Evolutionary conservation across 257 asterid species (phyloP).

Genomic region (Plectranthus barbatus): DNA sequence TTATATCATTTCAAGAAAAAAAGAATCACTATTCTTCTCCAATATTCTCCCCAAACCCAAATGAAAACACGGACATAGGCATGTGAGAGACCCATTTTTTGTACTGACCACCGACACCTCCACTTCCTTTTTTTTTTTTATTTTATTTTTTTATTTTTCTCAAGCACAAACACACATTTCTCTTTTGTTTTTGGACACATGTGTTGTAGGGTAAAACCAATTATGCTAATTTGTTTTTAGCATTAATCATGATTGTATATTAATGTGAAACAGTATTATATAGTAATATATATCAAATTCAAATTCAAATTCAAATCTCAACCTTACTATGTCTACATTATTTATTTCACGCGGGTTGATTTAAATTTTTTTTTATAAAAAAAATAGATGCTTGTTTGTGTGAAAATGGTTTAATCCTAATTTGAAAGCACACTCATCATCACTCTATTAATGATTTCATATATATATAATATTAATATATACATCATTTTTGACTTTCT

Average conservation of each 20-base stretch:
- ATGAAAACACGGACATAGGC: conserved; percentile 21
- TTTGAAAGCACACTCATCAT: neutral
- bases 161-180: conserved; percentile 1
- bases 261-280: neutral
- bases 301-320: neutral
- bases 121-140: neutral
- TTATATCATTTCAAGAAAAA: neutral
- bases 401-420: neutral
- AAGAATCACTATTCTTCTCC: neutral
- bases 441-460: neutral
- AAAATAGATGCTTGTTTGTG: neutral
- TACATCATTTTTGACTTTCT: neutral
- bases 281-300: neutral
- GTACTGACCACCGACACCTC: conserved; percentile 27
- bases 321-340: neutral
- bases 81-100: conserved; percentile 13
- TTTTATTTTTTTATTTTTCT: neutral
- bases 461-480: neutral
- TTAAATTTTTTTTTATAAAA: too few species aligned
- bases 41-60: conserved; percentile 5
- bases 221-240: conserved; percentile 7
- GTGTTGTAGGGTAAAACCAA: neutral
- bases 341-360: too few species aligned
- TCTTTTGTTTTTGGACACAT: conserved; percentile 15
- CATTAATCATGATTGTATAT: neutral